Evolutionary conservation across 2,329 filamentous ascomycete genomes (phyloP).

Genomic region (Ascocoryne sarcoides): DNA sequence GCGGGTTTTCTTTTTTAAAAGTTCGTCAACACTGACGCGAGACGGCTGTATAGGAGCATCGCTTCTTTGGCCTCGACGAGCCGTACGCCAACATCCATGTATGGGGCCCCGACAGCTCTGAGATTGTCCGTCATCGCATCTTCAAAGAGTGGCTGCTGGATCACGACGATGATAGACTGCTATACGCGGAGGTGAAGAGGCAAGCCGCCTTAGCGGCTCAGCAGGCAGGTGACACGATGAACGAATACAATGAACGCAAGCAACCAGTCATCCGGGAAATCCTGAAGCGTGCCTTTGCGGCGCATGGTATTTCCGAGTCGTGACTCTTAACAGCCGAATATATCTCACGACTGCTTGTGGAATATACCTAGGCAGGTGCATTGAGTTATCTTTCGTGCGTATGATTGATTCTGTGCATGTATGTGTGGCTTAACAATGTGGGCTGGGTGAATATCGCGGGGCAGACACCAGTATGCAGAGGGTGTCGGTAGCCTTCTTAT

Average conservation of each 20-base stretch:
- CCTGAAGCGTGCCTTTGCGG: constrained; percentile 1
- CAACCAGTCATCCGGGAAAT: constrained; percentile 1
- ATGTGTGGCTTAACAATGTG: too few relatives aligned
- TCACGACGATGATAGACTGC: constrained; percentile 1
- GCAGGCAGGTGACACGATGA: constrained; percentile 2
- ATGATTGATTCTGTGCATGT: too few relatives aligned
- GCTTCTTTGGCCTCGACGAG: constrained; percentile 1
- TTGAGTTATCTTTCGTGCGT: constrained; percentile 1
- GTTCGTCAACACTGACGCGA: constrained; percentile 2
- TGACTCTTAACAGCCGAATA: constrained; percentile 1
- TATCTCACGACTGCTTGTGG: constrained; percentile 1
- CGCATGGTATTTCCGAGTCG: constrained; percentile 2
- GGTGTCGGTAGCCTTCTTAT: too few relatives aligned
- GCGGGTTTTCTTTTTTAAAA: not conserved
- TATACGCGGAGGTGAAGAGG: constrained; percentile 2
- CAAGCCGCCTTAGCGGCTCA: constrained; percentile 1
- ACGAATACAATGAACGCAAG: constrained; percentile 1
- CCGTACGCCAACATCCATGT: constrained; percentile 2
- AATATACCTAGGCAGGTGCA: constrained; percentile 1
- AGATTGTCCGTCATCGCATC: constrained; percentile 1
- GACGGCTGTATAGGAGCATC: constrained; percentile 2
- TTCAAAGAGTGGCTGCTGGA: constrained; percentile 1
- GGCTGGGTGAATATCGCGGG: too few relatives aligned
- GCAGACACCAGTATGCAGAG: too few relatives aligned
- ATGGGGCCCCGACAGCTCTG: constrained; percentile 1